Base-by-base conservation (phyloP, 2,329 filamentous ascomycete genomes). In the Magnaporthiopsis incrustans region DNA sequence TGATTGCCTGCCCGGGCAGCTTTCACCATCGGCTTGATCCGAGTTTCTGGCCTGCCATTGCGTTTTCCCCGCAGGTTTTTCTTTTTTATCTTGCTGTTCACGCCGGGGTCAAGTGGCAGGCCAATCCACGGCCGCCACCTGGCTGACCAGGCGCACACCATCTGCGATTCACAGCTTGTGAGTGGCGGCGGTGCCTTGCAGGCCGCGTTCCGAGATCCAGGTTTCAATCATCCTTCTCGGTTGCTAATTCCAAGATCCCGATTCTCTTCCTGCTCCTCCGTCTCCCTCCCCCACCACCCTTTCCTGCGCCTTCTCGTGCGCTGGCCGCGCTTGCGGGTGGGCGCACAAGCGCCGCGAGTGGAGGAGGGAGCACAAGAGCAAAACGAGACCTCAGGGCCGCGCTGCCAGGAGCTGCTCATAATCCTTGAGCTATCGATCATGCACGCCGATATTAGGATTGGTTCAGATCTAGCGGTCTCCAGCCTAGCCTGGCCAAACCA, bases 381-480 rank as follows among this genome's bases (percentile, higher is more conserved):
- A 15, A 44, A 15, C 38, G 18, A 44, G 38, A 44, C 14, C 30
- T 30, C 38, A 44, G 18, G 38, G 14, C 38, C 38, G 15, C 38
- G 14, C 38, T 18, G 38, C 44, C 44, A 25, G 44, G 44, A 22
- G 44, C 22, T 25, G 44, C 44, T 25, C 18, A 50, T 22, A 53
- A 53, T 11, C 5, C 44, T 22, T 22, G 5, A 53, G 44, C 2
- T 53, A n/a, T 61, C 67, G 68, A 70, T 69, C 65, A 67, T 67
- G 68, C 66, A 68, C 65, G 64, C 14, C 58, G 32, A 58, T 58
- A 61, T 22, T 64, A 61, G 38, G n/a, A 11, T 11, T 35, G 63
- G 62, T 35, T 64, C 60, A 68, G 67, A 68, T 69, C 65, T 69
- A 53, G 64, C 67, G 62, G 60, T 8, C 60, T 27, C 50, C 44